Base-by-base conservation (phyloP, 129 eudicot species). In the Heracleum sosnowskyi region DNA sequence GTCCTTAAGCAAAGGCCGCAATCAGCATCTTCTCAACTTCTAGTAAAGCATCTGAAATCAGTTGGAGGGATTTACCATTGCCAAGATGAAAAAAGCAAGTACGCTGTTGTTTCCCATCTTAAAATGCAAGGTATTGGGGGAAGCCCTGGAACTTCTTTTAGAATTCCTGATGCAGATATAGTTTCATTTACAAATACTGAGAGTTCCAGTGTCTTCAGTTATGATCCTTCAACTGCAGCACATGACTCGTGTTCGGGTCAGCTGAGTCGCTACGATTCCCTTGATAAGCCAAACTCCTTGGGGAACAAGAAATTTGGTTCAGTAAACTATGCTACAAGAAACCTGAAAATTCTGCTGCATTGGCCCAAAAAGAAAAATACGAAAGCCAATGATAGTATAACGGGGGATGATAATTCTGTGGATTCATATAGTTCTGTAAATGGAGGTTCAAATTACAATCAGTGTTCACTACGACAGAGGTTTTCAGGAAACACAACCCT, bases 101-200 rank as follows among this genome's bases (percentile, higher is more conserved):
- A 60, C 18, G 85, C 85, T 78, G 82, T 86, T 16, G 89, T 44
- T 24, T 84, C 94, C 73, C 91, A 85, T 81, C 69, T 86, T 68
- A 93, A 84, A 77, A 83, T 79, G 73, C 96, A 83, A 26, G 96
- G 91, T 51, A 84, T 89, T 63, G 93, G 89, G 70, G 86, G 91
- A 28, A 91, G 96, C 79, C 98, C 98, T 1, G 97, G 98, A 22
- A 85, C 98, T 82, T 91, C 91, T 7, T 94, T 94, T 68, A 81
- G 90, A 69, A 80, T 94, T 41, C 88, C 93, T 0, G 98, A 94
- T 74, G 87, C 93, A 0, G 98, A 94, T 37, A 86, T 91, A 20
- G 79, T 88, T 17, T 78, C 87, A 41, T 89, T 83, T 70, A 45
- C 90, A 0, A 86, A 83, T 75, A 77, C 78, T 13, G 91, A 86